These are phyloP conservation scores for Gigaspora rosea DNA, from an alignment of 192 early-diverging fungal species.

Conservation along the genomic window DNA sequence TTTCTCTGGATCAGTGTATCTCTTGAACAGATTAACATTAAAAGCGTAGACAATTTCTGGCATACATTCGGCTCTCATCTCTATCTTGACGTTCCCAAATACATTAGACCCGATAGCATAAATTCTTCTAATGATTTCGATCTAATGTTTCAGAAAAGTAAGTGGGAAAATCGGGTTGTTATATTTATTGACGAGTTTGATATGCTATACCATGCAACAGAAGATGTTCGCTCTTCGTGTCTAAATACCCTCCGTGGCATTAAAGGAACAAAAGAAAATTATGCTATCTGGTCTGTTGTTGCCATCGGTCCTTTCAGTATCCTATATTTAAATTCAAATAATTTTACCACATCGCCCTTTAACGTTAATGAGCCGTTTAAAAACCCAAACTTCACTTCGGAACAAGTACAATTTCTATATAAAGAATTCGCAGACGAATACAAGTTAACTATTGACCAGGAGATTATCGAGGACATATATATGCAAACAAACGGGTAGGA, in stretches of 20 bases:
- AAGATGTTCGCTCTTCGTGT: slow-evolving; percentile 11
- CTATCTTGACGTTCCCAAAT: background rate
- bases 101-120: background rate
- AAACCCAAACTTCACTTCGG: slow-evolving; percentile 35
- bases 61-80: background rate
- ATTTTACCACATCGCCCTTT: slow-evolving; percentile 29
- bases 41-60: slow-evolving; percentile 22
- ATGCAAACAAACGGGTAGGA: slow-evolving; percentile 30
- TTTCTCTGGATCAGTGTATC: slow-evolving; percentile 22
- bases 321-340: slow-evolving; percentile 11
- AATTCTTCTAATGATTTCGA: slow-evolving; percentile 28
- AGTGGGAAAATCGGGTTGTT: slow-evolving; percentile 7
- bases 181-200: slow-evolving; percentile 33
- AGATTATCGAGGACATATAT: slow-evolving; percentile 31
- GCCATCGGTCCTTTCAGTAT: slow-evolving; percentile 29
- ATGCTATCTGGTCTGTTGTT: slow-evolving; percentile 6
- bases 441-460: slow-evolving; percentile 25
- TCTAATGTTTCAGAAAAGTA: background rate
- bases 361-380: slow-evolving; percentile 34
- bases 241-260: slow-evolving; percentile 16
- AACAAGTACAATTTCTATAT: slow-evolving; percentile 33
- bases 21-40: slow-evolving; percentile 15
- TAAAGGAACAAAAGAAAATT: background rate
- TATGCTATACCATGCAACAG: slow-evolving; percentile 5
- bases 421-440: slow-evolving; percentile 28